Base-by-base conservation (phyloP, 192 early-diverging fungal species). In the Dimargaris verticillata region DNA sequence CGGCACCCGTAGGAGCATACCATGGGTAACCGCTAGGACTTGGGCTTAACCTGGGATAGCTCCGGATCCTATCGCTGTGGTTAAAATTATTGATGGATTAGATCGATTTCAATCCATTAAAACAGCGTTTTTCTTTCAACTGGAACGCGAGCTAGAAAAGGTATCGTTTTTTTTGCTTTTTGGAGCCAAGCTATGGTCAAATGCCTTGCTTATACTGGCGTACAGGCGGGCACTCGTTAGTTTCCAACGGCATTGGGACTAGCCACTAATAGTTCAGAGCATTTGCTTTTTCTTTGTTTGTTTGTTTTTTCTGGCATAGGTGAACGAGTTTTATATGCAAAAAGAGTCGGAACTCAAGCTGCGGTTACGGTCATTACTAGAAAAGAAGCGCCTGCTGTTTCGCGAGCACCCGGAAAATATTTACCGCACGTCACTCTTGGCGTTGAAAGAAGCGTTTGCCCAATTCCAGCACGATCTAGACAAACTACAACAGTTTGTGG, bases 401-500 rank as follows among this genome's bases (percentile, higher is more conserved):
- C 67, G 74, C 33, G n/a, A 44, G 41, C 74, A 78, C 33, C 77
- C 81, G 47, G 66, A 69, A 3, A 75, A 73, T 41, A 73, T 70
- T 28, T 71, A 70, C 47, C 66, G 70, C 20, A 71, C 85, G 5
- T 80, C 87, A 0, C 72, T 88, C 45, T 74, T 81, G 48, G 80
- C 84, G 3, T 77, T 99, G 42, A 81, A 81, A 52, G 93, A 99
- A 67, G 95, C 90, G 0, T 93, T 93, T 66, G 69, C 83, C 44
- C 83, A 90, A 66, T 96, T 93, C 68, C 87, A 91, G 44, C 86
- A 88, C 61, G 96, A 96, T 62, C 70, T 97, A 50, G 88, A 87
- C 61, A 99, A 97, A 67, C 80, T 99, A 28, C 96, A 95, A 83
- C 93, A 91, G 80, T 99, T 92, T 74, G 91, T 99, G 43, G 90